phyloP scores from a whole-genome alignment of 2,329 filamentous ascomycete species.

The Trichophyton equinum region DNA sequence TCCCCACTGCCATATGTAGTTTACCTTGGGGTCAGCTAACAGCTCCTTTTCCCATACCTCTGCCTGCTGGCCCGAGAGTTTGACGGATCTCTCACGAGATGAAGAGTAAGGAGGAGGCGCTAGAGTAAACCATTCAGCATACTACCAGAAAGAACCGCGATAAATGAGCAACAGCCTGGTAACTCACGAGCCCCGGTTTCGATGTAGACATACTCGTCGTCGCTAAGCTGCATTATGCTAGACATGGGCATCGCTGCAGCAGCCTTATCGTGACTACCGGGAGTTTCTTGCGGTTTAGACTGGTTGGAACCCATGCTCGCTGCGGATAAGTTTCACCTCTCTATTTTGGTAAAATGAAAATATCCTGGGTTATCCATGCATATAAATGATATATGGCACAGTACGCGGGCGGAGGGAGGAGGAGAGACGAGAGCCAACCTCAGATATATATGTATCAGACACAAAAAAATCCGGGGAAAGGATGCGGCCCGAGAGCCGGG shows the following conservation, averaged over 20 bases:
- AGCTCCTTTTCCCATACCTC: conserved; percentile 20
- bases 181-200: background rate
- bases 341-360: background rate
- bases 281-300: background rate
- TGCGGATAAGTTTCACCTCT: background rate
- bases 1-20: background rate
- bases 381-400: background rate
- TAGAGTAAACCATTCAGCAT: background rate
- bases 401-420: background rate
- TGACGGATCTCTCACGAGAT: conserved; percentile 8
- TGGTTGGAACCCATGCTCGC: background rate
- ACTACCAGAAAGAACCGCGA: background rate
- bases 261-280: background rate
- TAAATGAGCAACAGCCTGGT: background rate
- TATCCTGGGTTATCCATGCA: background rate
- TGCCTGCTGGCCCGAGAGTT: conserved; percentile 16
- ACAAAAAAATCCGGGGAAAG: background rate
- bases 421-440: background rate
- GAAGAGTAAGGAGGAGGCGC: background rate
- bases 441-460: background rate
- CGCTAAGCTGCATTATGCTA: background rate
- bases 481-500: background rate
- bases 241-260: background rate
- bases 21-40: conserved; percentile 20
- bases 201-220: background rate